phyloP scores from a whole-genome alignment of 306 rosid species.

The Vachellia collinsii region DNA sequence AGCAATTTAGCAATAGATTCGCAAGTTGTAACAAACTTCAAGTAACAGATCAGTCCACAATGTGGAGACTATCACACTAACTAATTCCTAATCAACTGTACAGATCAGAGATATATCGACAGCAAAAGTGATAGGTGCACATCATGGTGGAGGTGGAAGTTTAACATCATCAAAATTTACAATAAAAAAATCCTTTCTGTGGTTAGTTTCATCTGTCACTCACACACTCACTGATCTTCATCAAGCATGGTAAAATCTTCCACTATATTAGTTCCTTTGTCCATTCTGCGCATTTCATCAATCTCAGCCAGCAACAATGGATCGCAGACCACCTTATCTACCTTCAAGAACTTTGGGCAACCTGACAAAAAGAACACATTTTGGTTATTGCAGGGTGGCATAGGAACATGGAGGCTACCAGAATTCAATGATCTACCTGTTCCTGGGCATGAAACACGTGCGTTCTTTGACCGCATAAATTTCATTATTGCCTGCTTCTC shows the following conservation, averaged over 20 bases:
- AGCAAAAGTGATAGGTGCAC: not conserved
- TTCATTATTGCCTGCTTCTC: constrained; percentile 58
- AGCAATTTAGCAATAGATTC: not conserved
- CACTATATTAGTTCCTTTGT: constrained; percentile 43
- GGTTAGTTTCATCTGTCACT: constrained; percentile 35
- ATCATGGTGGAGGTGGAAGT: constrained; percentile 3
- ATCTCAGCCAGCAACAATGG: constrained; percentile 66
- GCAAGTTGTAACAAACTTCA: constrained; percentile 9
- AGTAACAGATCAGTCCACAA: not conserved
- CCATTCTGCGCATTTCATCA: constrained; percentile 67
- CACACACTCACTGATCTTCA: constrained; percentile 38
- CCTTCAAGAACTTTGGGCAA: constrained; percentile 66
- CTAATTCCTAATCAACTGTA: not conserved
- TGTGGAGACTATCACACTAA: constrained; percentile 5
- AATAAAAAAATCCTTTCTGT: constrained; percentile 24
- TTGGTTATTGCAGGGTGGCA: constrained; percentile 20
- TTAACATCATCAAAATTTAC: constrained; percentile 29
- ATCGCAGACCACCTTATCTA: constrained; percentile 53
- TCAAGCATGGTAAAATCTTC: constrained; percentile 76
- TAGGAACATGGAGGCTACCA: constrained; percentile 17
- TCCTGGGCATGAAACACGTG: constrained; percentile 59
- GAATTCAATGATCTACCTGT: constrained; percentile 57
- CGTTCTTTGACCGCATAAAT: constrained; percentile 46
- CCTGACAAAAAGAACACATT: constrained; percentile 50
- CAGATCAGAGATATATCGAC: constrained; percentile 28